Evolutionary conservation across 2,329 filamentous ascomycete genomes (phyloP), one percentile per base, ranked within the genome.

Genomic region (Aplosporella prunicola): DNA sequence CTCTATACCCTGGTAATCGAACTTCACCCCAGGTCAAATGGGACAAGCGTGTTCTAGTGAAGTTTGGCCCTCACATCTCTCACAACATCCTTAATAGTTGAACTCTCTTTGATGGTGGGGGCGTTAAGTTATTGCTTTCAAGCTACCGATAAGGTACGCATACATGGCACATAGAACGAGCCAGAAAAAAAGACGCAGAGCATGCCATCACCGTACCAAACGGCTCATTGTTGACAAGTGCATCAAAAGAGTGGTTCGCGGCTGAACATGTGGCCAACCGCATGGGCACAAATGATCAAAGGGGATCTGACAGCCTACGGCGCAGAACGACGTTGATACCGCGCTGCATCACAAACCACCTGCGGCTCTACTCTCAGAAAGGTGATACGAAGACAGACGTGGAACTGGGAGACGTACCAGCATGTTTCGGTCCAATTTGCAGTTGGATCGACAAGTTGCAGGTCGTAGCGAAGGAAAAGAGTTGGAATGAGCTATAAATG

Each of bases 391-490:
- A 5, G 11, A 9, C 2, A 13, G 3, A 24, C 13, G 9, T 6
- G n/a, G 13, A 28, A n/a, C 7, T 9, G 8, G 5, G 4, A 9
- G 11, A 41, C 44, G 34, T 20, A 55, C 45, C 42, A 50, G 39
- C 51, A 52, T 1, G 41, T 47, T 39, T 48, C 52, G 9, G 39
- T 48, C 56, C 51, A 57, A 16, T 51, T 47, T 13, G 47, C 47
- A 5, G 51, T 47, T 2, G 48, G 49, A 16, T 57, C 48, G n/a
- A 43, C 50, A 2, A 61, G 45, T 38, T 56, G 48, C 10, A 60
- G 22, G 22, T 59, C 50, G 29, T 52, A 60, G 25, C 51, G 53
- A 46, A 55, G 43, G 35, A 60, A 54, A 6, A 61, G 43, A 2
- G 55, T 53, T 4, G 57, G 56, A 5, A 61, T 52, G 7, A 61